Conservation (phyloP, 1,284 basidiomycete genomes). For the Athelia psychrophila region DNA sequence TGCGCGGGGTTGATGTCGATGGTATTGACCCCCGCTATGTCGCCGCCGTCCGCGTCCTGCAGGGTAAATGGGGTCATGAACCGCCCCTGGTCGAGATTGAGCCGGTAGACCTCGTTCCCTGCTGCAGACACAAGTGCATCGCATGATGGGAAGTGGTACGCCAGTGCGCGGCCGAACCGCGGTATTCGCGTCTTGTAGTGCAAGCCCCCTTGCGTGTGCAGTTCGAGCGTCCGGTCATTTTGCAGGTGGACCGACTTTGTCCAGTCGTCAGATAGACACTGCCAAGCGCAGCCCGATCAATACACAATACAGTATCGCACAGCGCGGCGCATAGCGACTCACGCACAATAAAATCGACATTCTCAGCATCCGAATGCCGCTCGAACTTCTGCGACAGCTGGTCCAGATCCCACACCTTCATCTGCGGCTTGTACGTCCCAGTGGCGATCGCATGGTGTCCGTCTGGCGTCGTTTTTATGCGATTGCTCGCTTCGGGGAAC, state of each 20-base stretch:
- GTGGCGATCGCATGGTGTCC: slow-evolving; percentile 93
- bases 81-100: slow-evolving; percentile 94
- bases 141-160: slow-evolving; percentile 85
- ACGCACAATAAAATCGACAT: slow-evolving; percentile 97
- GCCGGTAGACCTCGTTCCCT: slow-evolving; percentile 86
- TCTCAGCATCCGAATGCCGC: slow-evolving; percentile 94
- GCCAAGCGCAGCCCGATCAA: slow-evolving; percentile 3
- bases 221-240: slow-evolving; percentile 90
- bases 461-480: slow-evolving; percentile 87
- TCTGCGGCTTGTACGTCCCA: slow-evolving; percentile 98
- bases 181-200: slow-evolving; percentile 95
- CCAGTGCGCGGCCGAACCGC: slow-evolving; percentile 88
- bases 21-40: slow-evolving; percentile 82
- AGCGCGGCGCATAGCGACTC: slow-evolving; percentile 31
- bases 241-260: slow-evolving; percentile 98
- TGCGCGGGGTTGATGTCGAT: slow-evolving; percentile 95
- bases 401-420: slow-evolving; percentile 94
- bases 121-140: slow-evolving; percentile 78
- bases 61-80: slow-evolving; percentile 82
- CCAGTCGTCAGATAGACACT: slow-evolving; percentile 98
- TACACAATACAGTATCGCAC: slow-evolving; percentile 4
- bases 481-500: slow-evolving; percentile 95
- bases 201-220: slow-evolving; percentile 93
- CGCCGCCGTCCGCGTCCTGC: slow-evolving; percentile 45
- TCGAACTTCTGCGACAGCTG: slow-evolving; percentile 96